phyloP scores from a whole-genome alignment of 345 rosid species.

The Eucalyptus melliodora region DNA sequence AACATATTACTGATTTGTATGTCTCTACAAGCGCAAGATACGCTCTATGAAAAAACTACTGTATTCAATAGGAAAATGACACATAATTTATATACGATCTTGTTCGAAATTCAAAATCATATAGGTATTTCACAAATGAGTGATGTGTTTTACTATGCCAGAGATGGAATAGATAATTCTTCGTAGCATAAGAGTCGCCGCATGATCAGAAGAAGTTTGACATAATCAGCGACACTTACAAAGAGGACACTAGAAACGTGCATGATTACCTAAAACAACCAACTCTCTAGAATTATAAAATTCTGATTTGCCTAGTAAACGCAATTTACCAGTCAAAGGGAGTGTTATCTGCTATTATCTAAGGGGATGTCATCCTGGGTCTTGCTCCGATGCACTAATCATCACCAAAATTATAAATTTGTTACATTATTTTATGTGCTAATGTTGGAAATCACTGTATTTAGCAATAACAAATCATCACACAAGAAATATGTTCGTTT shows the following conservation, averaged over 20 bases:
- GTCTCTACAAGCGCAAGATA: not conserved
- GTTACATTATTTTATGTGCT: not conserved
- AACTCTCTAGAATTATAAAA: not conserved
- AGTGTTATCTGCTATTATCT: not conserved
- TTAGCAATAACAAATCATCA: not conserved
- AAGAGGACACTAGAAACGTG: not conserved
- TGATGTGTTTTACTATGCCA: not conserved
- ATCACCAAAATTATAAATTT: not conserved
- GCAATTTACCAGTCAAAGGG: not conserved
- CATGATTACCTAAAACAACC: not conserved
- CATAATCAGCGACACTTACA: not conserved
- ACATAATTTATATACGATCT: not conserved
- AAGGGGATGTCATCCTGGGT: not conserved
- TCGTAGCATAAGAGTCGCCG: not conserved
- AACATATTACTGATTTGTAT: not conserved
- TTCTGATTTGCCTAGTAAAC: not conserved
- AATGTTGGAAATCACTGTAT: not conserved
- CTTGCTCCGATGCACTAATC: not conserved
- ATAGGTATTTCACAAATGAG: not conserved
- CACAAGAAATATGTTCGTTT: not conserved
- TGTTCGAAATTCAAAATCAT: not conserved
- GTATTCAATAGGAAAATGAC: not conserved
- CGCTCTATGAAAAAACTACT: not conserved
- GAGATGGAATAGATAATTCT: not conserved
- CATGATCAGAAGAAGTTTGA: not conserved